Evolutionary conservation across 2,329 filamentous ascomycete genomes (phyloP).

Genomic region (Apiospora saccharicola): DNA sequence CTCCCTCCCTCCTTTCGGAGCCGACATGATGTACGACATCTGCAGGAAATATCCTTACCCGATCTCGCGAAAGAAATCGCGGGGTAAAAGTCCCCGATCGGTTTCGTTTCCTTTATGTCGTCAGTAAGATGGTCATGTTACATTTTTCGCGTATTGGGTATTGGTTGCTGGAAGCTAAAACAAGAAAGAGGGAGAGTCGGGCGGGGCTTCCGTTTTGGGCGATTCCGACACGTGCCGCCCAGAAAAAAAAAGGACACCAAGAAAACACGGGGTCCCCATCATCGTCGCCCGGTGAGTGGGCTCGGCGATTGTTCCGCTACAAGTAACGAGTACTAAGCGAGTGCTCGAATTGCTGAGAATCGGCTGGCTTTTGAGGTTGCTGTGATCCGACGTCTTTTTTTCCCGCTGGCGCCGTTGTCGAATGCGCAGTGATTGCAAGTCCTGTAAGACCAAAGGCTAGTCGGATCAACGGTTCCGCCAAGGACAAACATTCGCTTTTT

Average conservation of each 20-base stretch:
- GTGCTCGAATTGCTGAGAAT: background rate
- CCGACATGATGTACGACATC: background rate
- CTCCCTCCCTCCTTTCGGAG: background rate
- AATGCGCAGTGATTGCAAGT: background rate
- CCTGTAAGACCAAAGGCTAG: background rate
- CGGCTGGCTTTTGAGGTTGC: background rate
- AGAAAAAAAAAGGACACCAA: background rate
- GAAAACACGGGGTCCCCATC: background rate
- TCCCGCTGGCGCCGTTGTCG: background rate
- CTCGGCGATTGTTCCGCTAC: background rate
- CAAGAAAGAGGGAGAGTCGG: background rate
- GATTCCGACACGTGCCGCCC: background rate
- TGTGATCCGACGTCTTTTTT: background rate
- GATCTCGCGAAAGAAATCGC: background rate
- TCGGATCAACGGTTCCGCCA: background rate
- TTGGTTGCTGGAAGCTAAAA: background rate
- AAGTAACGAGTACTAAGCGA: background rate
- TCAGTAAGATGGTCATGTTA: slow-evolving; percentile 2
- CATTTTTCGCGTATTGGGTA: background rate
- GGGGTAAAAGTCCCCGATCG: background rate
- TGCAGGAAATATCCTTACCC: background rate
- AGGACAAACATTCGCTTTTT: background rate
- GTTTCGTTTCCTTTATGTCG: background rate
- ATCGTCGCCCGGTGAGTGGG: background rate
- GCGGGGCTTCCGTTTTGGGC: slow-evolving; percentile 15